A percentile compares a stretch with the other conserved stretches of the same genome.
Conservation (phyloP, 768 basidiomycete species). For the Epithele typhae region DNA sequence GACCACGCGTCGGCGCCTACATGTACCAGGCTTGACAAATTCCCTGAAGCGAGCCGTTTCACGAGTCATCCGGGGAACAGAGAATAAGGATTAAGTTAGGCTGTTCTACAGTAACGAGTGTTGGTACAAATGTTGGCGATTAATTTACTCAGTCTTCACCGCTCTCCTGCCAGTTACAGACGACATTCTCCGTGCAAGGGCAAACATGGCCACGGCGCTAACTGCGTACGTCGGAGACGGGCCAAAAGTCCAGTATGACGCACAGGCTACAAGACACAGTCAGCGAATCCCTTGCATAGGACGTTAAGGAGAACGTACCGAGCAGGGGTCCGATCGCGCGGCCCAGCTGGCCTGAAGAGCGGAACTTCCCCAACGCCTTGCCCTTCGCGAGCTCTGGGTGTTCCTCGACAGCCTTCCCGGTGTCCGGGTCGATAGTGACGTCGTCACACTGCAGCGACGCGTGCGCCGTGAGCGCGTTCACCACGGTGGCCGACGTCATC, state of each 20-base stretch:
- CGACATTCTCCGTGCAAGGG: constrained; percentile 55
- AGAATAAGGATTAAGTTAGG: too few relatives aligned
- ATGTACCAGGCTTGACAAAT: too few relatives aligned
- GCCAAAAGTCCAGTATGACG: constrained; percentile 85
- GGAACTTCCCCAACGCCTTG: constrained; percentile 77
- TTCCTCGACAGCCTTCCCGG: constrained; percentile 49
- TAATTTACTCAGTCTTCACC: constrained; percentile 1
- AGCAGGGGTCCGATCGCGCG: constrained; percentile 88
- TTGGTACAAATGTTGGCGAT: background rate
- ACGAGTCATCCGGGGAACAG: too few relatives aligned
- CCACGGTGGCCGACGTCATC: constrained; percentile 93
- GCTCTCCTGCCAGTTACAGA: constrained; percentile 14
- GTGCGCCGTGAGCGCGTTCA: constrained; percentile 86
- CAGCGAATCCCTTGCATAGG: too few relatives aligned
- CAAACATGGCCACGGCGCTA: constrained; percentile 62
- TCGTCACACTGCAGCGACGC: constrained; percentile 92
- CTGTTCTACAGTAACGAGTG: too few relatives aligned
- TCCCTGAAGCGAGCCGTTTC: too few relatives aligned
- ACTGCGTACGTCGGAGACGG: constrained; percentile 71
- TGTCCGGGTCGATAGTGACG: constrained; percentile 43
- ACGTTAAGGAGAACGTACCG: constrained; percentile 43
- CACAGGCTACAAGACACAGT: constrained; percentile 69
- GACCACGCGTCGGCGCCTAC: too few relatives aligned
- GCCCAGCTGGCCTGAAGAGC: constrained; percentile 92
- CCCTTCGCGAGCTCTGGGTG: constrained; percentile 79